Conservation (phyloP, 2,329 filamentous ascomycete genomes). For the Didymella segeticola region DNA sequence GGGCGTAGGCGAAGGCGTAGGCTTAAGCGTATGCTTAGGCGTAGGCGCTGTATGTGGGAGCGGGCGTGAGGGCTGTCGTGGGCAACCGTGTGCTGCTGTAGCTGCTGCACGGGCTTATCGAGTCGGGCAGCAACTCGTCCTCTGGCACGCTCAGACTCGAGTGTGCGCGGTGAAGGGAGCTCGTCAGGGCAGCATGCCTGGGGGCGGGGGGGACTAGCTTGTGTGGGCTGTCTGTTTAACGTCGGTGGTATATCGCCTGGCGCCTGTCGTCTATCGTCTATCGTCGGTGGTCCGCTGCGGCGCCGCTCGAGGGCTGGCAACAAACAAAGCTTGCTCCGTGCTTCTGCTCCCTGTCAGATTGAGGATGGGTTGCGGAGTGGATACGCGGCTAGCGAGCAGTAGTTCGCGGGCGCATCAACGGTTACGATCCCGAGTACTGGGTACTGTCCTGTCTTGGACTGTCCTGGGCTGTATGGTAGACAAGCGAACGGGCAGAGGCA, state of each 20-base stretch:
- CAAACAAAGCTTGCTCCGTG: constrained; percentile 3
- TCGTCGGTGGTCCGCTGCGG: constrained; percentile 6
- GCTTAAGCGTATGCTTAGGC: too few relatives aligned
- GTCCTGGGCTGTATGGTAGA: too few relatives aligned
- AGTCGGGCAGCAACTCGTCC: constrained; percentile 36
- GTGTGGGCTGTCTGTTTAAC: too few relatives aligned
- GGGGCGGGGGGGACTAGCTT: too few relatives aligned
- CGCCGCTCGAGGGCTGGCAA: background rate
- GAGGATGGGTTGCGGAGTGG: constrained; percentile 7
- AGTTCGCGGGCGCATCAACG: constrained; percentile 4
- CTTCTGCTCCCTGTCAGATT: constrained; percentile 10
- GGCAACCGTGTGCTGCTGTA: constrained; percentile 48
- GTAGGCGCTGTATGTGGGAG: too few relatives aligned
- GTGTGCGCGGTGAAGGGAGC: constrained; percentile 22
- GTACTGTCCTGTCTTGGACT: too few relatives aligned
- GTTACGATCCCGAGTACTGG: too few relatives aligned
- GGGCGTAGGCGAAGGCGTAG: too few relatives aligned
- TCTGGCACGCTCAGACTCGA: constrained; percentile 33
- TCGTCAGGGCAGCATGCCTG: constrained; percentile 30
- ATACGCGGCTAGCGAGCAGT: constrained; percentile 1
- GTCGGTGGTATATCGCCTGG: too few relatives aligned
- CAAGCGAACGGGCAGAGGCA: background rate
- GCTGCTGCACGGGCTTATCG: constrained; percentile 48
- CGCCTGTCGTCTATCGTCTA: too few relatives aligned
- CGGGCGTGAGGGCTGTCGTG: too few relatives aligned